A percentile compares a stretch with the other conserved stretches of the same genome.
These are phyloP conservation scores for Dipodascopsis uninucleata DNA, from an alignment of 805 yeast genomes.

Conservation along the genomic window DNA sequence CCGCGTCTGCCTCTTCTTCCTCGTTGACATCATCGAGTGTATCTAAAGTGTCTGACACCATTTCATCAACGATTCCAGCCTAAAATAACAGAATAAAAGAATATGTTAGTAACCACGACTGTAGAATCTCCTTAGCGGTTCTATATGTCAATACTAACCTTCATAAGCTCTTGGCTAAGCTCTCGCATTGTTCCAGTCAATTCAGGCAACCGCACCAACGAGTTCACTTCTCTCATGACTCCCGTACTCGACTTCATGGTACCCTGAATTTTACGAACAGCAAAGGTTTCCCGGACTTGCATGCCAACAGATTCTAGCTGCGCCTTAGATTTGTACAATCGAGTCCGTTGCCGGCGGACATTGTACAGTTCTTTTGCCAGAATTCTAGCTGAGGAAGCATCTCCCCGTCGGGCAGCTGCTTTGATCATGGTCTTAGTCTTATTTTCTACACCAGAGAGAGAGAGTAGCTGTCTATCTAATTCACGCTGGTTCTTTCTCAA, in stretches of 20 bases:
- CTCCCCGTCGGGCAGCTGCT: conserved; percentile 71
- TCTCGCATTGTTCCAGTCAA: conserved; percentile 79
- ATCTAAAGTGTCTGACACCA: conserved; percentile 90
- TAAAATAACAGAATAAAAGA: conserved; percentile 9
- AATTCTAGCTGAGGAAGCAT: conserved; percentile 65
- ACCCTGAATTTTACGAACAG: conserved; percentile 74
- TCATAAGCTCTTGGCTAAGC: conserved; percentile 76
- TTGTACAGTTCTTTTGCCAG: conserved; percentile 80
- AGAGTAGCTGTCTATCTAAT: conserved; percentile 71
- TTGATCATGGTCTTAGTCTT: conserved; percentile 77
- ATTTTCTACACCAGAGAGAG: conserved; percentile 55
- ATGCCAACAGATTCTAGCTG: conserved; percentile 79
- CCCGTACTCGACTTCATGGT: conserved; percentile 73
- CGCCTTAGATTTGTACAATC: conserved; percentile 76
- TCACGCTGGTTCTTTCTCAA: conserved; percentile 82
- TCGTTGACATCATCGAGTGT: conserved; percentile 58
- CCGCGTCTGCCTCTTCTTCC: conserved; percentile 59
- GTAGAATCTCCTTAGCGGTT: neutral
- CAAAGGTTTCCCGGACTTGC: conserved; percentile 90
- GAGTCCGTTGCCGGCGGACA: conserved; percentile 66
- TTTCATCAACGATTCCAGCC: conserved; percentile 74
- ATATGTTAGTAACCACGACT: neutral
- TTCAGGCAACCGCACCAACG: conserved; percentile 72
- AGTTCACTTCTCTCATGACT: conserved; percentile 85
- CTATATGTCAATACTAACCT: conserved; percentile 39